A percentile compares a stretch with the other conserved stretches of the same genome.
These are phyloP conservation scores for Nelumbo lutea DNA, from an alignment of 164 flowering plant species.

Conservation along the genomic window DNA sequence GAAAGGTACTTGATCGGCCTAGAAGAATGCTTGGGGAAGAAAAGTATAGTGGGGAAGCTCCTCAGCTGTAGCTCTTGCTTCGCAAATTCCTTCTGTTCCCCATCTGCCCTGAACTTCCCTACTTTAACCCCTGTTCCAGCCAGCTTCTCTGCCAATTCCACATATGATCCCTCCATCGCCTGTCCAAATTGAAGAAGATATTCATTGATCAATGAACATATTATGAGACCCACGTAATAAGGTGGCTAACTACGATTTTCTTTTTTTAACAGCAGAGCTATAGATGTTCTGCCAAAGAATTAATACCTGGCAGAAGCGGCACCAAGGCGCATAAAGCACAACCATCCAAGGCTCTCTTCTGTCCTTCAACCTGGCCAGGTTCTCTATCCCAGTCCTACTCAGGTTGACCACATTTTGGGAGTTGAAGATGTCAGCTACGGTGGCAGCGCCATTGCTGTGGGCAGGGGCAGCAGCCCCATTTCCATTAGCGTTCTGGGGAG, in stretches of 20 bases:
- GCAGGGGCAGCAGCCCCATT: constrained; percentile 36
- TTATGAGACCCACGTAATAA: no score
- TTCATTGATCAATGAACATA: no score
- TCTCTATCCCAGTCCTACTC: constrained; percentile 74
- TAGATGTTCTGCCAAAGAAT: background rate
- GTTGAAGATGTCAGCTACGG: constrained; percentile 51
- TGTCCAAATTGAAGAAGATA: constrained; percentile 18
- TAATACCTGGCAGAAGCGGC: constrained; percentile 85
- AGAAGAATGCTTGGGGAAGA: constrained; percentile 80
- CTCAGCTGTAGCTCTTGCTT: constrained; percentile 65
- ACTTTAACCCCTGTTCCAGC: constrained; percentile 75
- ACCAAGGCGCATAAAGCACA: constrained; percentile 96
- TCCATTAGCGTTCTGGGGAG: constrained; percentile 24
- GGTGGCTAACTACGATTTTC: no score
- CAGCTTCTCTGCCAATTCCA: constrained; percentile 69
- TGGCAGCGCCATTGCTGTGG: constrained; percentile 24
- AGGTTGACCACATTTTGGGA: constrained; percentile 46
- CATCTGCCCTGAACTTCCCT: constrained; percentile 86
- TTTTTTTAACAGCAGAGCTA: background rate
- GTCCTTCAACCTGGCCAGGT: constrained; percentile 53
- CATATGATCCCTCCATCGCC: constrained; percentile 83
- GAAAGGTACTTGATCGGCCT: constrained; percentile 74
- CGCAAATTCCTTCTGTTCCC: constrained; percentile 78
- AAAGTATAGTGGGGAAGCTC: constrained; percentile 92
- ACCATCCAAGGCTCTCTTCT: constrained; percentile 82